Percentiles rank a stretch among this genome's conserved stretches.
Conservation (phyloP, 768 basidiomycete species). For the Tulasnella sp. region DNA sequence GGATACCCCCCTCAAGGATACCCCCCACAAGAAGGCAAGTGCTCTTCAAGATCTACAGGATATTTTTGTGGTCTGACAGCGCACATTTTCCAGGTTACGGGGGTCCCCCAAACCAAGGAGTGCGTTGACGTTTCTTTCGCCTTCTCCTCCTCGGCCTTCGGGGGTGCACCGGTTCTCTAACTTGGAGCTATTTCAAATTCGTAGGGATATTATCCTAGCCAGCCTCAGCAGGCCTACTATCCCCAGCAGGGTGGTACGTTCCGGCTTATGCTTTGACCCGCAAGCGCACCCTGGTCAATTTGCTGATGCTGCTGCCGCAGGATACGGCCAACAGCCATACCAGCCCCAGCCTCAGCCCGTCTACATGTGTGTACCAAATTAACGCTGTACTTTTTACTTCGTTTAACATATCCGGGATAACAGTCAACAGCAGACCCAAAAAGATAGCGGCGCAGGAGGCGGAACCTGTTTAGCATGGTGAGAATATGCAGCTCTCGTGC, state of each 20-base stretch:
- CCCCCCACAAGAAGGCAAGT: background rate
- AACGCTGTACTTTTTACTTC: background rate
- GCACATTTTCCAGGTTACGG: background rate
- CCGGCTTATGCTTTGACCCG: background rate
- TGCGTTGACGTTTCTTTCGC: background rate
- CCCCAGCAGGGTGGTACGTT: conserved; percentile 2
- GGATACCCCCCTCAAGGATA: conserved; percentile 22
- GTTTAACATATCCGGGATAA: background rate
- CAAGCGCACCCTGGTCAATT: too few relatives aligned
- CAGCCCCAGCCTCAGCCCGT: conserved; percentile 23
- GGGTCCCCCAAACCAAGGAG: conserved; percentile 23
- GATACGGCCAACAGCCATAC: conserved; percentile 8
- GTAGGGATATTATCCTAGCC: conserved; percentile 26
- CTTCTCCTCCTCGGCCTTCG: background rate
- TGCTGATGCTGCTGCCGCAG: background rate
- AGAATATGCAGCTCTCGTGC: background rate
- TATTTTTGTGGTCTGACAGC: background rate
- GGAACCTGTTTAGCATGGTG: conserved; percentile 22
- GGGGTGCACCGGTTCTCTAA: background rate
- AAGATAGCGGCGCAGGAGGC: background rate
- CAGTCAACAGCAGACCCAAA: conserved; percentile 8
- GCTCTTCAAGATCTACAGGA: too few relatives aligned
- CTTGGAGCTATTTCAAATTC: background rate
- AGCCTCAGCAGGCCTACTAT: conserved; percentile 25
- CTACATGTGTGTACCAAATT: conserved; percentile 18